Evolutionary conservation across 23 red algal species (phyloP).

Genomic region (Gracilaria domingensis): DNA sequence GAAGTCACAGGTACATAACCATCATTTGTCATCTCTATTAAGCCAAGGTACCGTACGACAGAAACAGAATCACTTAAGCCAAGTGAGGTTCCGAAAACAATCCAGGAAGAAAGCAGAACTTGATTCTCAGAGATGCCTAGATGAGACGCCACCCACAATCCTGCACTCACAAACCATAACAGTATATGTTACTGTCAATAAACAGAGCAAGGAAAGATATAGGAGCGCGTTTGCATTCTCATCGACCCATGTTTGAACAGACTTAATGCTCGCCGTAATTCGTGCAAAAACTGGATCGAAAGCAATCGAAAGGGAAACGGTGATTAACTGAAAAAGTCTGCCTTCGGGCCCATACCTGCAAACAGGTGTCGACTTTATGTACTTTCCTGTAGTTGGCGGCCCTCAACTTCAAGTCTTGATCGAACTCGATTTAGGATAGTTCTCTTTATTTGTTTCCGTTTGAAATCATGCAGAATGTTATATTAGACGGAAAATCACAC

Average conservation of each 20-base stretch:
- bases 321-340: neutral
- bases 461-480: no score
- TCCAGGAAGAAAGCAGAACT: neutral
- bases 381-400: no score
- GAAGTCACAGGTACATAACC: neutral
- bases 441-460: no score
- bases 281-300: neutral
- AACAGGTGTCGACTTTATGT: no score
- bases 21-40: neutral
- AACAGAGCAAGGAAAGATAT: neutral
- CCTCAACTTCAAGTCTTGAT: no score
- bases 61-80: neutral
- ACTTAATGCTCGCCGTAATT: neutral
- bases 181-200: neutral
- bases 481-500: no score
- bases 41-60: neutral
- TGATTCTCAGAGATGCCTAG: neutral
- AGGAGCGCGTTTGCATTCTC: neutral
- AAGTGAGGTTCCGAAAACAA: neutral
- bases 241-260: neutral
- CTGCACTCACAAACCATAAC: neutral
- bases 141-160: neutral
- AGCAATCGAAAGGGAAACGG: neutral
- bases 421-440: no score
- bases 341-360: neutral